Evolutionary conservation across 108 stramenopile species (phyloP).

Genomic region (Cylindrotheca closterium): DNA sequence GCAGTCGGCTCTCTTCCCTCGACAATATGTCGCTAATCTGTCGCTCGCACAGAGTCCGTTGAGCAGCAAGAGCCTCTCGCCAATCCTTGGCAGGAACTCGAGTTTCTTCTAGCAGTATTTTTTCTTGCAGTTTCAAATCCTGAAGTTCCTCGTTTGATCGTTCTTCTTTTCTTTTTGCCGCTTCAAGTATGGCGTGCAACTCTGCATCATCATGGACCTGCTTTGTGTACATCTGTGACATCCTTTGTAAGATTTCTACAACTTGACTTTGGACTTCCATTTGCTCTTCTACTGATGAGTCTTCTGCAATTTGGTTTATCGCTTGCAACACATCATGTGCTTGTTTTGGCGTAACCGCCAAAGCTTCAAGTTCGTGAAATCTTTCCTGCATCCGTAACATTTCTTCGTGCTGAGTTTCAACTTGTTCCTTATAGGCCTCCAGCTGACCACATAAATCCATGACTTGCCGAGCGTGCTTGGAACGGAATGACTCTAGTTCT

Average conservation of each 20-base stretch:
- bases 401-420: constrained; percentile 10
- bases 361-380: constrained; percentile 10
- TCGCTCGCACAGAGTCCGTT: constrained; percentile 7
- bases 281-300: constrained; percentile 2
- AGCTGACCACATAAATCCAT: constrained; percentile 12
- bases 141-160: constrained; percentile 4
- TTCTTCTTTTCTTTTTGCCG: constrained; percentile 1
- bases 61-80: constrained; percentile 2
- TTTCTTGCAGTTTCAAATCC: constrained; percentile 16
- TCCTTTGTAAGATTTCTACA: constrained; percentile 1
- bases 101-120: constrained; percentile 26
- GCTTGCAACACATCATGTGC: constrained; percentile 9
- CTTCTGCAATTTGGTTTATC: background rate
- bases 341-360: constrained; percentile 9
- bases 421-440: constrained; percentile 16
- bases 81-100: constrained; percentile 15
- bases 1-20: constrained; percentile 15
- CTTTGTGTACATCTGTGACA: constrained; percentile 4
- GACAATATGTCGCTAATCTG: constrained; percentile 8
- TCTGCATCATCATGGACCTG: background rate
- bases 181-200: background rate
- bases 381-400: constrained; percentile 8
- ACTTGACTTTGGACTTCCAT: constrained; percentile 6
- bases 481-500: constrained; percentile 15
- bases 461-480: constrained; percentile 4